A percentile compares a stretch with the other conserved stretches of the same genome.
Evolutionary conservation across 2,329 filamentous ascomycete genomes (phyloP).

Genomic region (Lecanicillium sp.): DNA sequence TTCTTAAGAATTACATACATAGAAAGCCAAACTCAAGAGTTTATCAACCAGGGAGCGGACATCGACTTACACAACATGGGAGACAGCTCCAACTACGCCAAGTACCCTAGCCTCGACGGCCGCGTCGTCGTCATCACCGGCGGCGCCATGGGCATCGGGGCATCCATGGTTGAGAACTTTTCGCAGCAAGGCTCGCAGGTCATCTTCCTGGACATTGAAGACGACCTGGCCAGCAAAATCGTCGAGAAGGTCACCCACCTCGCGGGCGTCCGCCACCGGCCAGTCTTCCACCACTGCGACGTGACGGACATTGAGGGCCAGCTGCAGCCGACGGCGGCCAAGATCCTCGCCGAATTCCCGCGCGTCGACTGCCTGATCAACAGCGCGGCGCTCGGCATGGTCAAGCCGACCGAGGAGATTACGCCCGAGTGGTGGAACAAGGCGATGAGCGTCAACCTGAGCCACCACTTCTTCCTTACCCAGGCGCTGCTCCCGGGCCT

Average conservation of each 20-base stretch:
- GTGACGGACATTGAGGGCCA: slow-evolving; percentile 21
- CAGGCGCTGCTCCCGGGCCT: slow-evolving; percentile 66
- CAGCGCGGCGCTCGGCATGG: slow-evolving; percentile 56
- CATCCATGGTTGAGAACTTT: slow-evolving; percentile 29
- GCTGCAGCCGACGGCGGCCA: slow-evolving; percentile 21
- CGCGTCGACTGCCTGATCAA: slow-evolving; percentile 79
- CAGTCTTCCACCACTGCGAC: slow-evolving; percentile 30
- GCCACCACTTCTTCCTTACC: slow-evolving; percentile 54
- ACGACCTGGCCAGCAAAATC: slow-evolving; percentile 18
- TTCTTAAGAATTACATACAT: no score
- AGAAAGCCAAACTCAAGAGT: no score
- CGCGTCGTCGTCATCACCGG: slow-evolving; percentile 30
- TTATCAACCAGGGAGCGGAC: no score
- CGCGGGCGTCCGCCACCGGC: slow-evolving; percentile 14
- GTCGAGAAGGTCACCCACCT: slow-evolving; percentile 10
- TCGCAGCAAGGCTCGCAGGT: slow-evolving; percentile 30
- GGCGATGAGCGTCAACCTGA: slow-evolving; percentile 31
- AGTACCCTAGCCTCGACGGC: slow-evolving; percentile 26
- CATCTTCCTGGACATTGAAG: slow-evolving; percentile 28
- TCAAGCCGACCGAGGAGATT: slow-evolving; percentile 17
- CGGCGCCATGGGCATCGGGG: slow-evolving; percentile 33
- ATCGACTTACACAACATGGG: neutral
- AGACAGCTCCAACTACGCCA: slow-evolving; percentile 14
- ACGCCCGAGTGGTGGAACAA: slow-evolving; percentile 28
- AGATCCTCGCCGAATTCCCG: slow-evolving; percentile 23